Percentiles rank a stretch among this genome's conserved stretches.
phyloP scores from a whole-genome alignment of 2,329 filamentous ascomycete genomes.

The Colletotrichum karsti region DNA sequence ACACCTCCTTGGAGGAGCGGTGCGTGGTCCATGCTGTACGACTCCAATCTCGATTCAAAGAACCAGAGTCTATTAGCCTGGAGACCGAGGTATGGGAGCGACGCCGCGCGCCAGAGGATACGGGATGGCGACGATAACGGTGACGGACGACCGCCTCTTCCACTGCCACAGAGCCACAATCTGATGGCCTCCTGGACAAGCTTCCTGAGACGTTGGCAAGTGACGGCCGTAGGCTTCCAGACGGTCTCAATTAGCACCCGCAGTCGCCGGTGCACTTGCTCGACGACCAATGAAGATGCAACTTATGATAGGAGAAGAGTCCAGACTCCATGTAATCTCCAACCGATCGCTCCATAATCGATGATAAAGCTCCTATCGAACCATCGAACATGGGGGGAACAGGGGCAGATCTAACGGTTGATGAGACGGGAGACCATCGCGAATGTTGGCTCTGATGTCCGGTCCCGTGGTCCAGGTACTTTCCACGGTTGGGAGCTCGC shows the following conservation, averaged over 20 bases:
- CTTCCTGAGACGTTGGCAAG: not conserved
- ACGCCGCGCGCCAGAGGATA: not conserved
- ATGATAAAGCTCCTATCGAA: not conserved
- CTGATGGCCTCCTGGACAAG: not conserved
- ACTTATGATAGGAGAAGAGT: not conserved
- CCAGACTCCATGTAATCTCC: not conserved
- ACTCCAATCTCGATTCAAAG: not conserved
- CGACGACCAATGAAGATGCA: not conserved
- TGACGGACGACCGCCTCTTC: not conserved
- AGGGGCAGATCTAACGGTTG: not conserved
- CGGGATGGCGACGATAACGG: not conserved
- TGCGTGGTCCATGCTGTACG: not conserved
- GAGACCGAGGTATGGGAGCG: not conserved
- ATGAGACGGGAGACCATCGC: not conserved
- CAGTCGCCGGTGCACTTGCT: not conserved
- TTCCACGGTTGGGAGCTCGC: not conserved
- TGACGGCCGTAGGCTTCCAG: not conserved
- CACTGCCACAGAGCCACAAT: not conserved
- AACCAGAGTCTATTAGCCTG: not conserved
- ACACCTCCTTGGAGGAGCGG: constrained; percentile 2
- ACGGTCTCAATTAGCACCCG: constrained; percentile 4
- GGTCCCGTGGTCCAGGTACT: not conserved
- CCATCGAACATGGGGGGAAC: not conserved
- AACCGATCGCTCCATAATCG: not conserved
- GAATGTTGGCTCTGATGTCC: not conserved